Conservation (phyloP, 1,284 basidiomycete species). For the Pseudozyma tsukubaensis region DNA sequence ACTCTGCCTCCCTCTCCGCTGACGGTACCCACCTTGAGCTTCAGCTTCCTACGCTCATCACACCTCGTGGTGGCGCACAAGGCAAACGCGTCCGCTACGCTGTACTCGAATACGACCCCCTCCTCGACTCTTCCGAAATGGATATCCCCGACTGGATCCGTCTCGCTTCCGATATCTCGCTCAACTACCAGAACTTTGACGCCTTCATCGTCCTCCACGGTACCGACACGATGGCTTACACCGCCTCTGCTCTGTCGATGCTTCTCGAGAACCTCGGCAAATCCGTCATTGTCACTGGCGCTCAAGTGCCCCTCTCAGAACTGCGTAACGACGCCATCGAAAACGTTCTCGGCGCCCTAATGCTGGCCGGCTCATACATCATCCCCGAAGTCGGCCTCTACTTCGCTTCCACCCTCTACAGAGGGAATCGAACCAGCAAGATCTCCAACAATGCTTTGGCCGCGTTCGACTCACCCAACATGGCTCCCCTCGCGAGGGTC, state of each 20-base stretch:
- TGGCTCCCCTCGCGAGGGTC: conserved; percentile 82
- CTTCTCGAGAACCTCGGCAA: conserved; percentile 90
- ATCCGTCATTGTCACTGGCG: conserved; percentile 86
- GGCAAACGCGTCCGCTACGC: conserved; percentile 56
- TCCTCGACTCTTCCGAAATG: conserved; percentile 89
- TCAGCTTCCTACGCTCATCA: conserved; percentile 59
- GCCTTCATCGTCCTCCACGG: conserved; percentile 91
- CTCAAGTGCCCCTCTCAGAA: conserved; percentile 89
- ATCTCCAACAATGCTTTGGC: conserved; percentile 84
- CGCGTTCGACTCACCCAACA: conserved; percentile 88
- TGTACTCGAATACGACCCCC: conserved; percentile 67
- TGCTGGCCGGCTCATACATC: conserved; percentile 87
- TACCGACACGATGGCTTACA: conserved; percentile 73
- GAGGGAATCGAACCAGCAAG: conserved; percentile 84
- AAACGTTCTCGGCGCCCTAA: conserved; percentile 79
- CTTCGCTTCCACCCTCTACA: conserved; percentile 87
- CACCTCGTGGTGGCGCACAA: conserved; percentile 43
- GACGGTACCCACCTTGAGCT: conserved; percentile 56
- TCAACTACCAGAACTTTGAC: conserved; percentile 85
- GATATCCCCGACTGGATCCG: conserved; percentile 81
- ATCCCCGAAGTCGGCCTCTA: conserved; percentile 84
- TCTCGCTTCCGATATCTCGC: conserved; percentile 87
- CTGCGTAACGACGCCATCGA: conserved; percentile 80
- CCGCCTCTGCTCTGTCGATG: conserved; percentile 73
- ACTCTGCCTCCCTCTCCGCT: conserved; percentile 30